Conservation (phyloP, 306 rosid genomes). For the Sicyos baderoa region DNA sequence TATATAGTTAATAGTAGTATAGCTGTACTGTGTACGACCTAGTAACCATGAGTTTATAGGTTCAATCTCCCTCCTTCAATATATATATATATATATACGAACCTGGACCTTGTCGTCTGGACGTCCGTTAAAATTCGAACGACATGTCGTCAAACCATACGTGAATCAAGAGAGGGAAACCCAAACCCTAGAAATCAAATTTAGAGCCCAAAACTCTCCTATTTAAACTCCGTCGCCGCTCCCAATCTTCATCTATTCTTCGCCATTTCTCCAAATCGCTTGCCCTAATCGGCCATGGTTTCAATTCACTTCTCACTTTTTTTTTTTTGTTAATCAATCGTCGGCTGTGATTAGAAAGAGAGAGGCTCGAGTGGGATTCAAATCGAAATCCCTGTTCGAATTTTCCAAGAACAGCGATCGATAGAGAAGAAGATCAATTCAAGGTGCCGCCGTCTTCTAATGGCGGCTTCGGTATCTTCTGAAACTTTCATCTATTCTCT, state of each 20-base stretch:
- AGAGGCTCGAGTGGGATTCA: slow-evolving; percentile 62
- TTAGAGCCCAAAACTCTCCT: background rate
- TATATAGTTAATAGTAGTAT: too few relatives aligned
- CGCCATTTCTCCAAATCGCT: background rate
- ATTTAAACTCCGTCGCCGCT: slow-evolving; percentile 1
- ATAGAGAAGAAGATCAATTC: slow-evolving; percentile 4
- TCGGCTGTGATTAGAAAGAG: slow-evolving; percentile 71
- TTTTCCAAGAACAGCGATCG: background rate
- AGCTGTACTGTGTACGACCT: too few relatives aligned
- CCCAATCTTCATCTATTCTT: background rate
- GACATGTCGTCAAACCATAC: slow-evolving; percentile 3
- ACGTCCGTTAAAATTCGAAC: too few relatives aligned
- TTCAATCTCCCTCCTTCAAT: too few relatives aligned
- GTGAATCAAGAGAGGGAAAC: background rate
- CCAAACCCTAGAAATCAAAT: slow-evolving; percentile 14
- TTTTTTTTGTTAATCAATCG: too few relatives aligned
- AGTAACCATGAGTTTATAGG: too few relatives aligned
- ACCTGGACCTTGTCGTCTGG: too few relatives aligned
- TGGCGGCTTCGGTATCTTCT: slow-evolving; percentile 44
- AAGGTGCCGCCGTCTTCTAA: slow-evolving; percentile 44
- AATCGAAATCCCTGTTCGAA: slow-evolving; percentile 20
- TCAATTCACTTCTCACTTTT: background rate
- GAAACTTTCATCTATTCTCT: slow-evolving; percentile 14
- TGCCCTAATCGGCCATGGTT: background rate
- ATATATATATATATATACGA: too few relatives aligned